Base-by-base conservation (phyloP, 495 filamentous ascomycete genomes). In the Aspergillus funiculosus region DNA sequence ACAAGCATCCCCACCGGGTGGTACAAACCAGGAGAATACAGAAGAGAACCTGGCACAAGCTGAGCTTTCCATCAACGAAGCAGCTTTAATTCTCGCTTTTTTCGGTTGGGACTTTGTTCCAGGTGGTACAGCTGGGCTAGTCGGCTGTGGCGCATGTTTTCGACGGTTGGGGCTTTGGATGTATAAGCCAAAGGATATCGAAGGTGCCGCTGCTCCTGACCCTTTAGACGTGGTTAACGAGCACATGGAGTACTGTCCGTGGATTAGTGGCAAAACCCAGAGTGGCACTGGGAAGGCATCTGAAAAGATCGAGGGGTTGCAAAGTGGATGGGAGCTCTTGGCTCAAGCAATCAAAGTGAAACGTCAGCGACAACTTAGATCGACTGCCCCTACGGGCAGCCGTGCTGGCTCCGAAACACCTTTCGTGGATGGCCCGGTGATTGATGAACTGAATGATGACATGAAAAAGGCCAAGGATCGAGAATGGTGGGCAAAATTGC, bases 111-210 rank as follows among this genome's bases (percentile, higher is more conserved):
- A 85, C 51, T 79, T 79, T 31, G 76, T 83, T 18, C 70, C 66
- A 11, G 81, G 87, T 57, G 74, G 75, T 22, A 73, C 77, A 14
- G 74, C 82, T 2, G 85, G 82, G 34, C 67, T 88, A n/a, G 81
- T 82, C 11, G 80, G 78, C 0, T 98, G 92, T 60, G 69, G 77
- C 36, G 84, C 84, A 27, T 98, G 92, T 58, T 88, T 95, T 55
- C 80, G 90, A 48, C 80, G 89, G 5, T 72, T 97, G 1, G 92
- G 94, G 0, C 75, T 98, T 5, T 98, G 92, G 92, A 81, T 98
- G 67, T 98, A 94, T 69, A 86, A 81, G 32, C 67, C 71, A 5
- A 69, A 74, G 42, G 64, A 74, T 14, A 63, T 79, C 3, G 75
- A 72, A 11, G 77, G 77, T 18, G 69, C 76, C 5, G 68, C 77